Evolutionary conservation across 140 eudicot genomes (phyloP), one percentile per base, ranked within the genome.

Genomic region (Flaveria floridana): DNA sequence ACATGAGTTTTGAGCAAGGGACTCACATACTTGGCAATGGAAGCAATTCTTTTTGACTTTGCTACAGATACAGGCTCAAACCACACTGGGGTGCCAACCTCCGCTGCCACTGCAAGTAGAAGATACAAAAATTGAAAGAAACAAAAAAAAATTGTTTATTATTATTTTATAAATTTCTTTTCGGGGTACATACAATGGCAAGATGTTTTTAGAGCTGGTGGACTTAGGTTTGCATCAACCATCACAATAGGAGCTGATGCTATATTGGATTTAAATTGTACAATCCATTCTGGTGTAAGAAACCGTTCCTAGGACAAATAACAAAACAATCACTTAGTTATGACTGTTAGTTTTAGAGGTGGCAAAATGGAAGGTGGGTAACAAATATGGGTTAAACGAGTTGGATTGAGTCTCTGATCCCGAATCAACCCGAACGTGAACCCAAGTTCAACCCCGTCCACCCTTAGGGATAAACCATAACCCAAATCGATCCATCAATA

Each of bases 11-110:
- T 59, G 42, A 58, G 37, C 37, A 37, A 51, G 78, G 71, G 65
- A 85, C 97, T 90, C 87, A 94, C 99, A 82, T 90, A 76, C 77
- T 88, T 84, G 65, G 86, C 92, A 80, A 87, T 70, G 78, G 96
- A 87, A 82, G 85, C 85, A 65, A 94, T 73, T 81, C 96, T 87
- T 88, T 39, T 82, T 53, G 99, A 91, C 81, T 94, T 94, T 48
- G 87, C 78, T 20, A 94, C 97, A 55, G 99, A 94, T 51, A 94
- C 99, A 10, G 99, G 99, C 89, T 94, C 99, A 82, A 94, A 94
- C 99, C 99, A 94, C 77, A 94, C 87, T 16, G 96, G 90, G 64
- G 91, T 85, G 68, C 73, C 79, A 72, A 80, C 82, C 65, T 91
- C 88, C 64, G 92, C 89, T 4, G 97, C 90, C 84, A 84, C 99